A percentile compares a stretch with the other conserved stretches of the same genome.
phyloP scores from a whole-genome alignment of 108 stramenopile species.

The Cyclotella atomus region DNA sequence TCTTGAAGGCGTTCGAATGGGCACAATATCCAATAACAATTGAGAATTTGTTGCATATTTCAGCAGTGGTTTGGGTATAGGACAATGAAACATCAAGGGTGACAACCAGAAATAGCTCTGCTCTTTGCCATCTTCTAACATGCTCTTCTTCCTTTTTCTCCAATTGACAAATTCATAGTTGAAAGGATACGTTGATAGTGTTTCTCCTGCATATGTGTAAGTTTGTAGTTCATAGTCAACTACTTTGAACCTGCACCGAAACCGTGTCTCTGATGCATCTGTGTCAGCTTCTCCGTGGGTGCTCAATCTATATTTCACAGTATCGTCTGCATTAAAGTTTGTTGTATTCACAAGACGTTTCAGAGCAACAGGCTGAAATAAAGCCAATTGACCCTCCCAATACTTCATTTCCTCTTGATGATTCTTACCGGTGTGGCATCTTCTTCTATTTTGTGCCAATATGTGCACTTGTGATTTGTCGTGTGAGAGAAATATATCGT shows the following conservation, averaged over 20 bases:
- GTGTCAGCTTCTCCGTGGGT: slow-evolving; percentile 77
- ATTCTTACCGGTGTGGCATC: slow-evolving; percentile 65
- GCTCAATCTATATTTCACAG: slow-evolving; percentile 64
- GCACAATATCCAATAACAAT: slow-evolving; percentile 68
- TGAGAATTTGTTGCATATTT: not conserved
- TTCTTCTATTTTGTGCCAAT: slow-evolving; percentile 70
- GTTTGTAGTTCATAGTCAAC: slow-evolving; percentile 24
- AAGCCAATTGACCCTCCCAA: slow-evolving; percentile 74
- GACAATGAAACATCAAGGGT: slow-evolving; percentile 80
- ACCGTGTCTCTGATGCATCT: slow-evolving; percentile 79
- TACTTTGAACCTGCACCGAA: slow-evolving; percentile 85
- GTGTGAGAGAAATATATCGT: slow-evolving; percentile 59
- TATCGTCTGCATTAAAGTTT: slow-evolving; percentile 10
- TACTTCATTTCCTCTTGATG: slow-evolving; percentile 47
- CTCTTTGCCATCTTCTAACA: slow-evolving; percentile 70
- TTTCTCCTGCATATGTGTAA: slow-evolving; percentile 43
- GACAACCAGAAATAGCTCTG: slow-evolving; percentile 73
- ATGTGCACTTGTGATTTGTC: slow-evolving; percentile 50
- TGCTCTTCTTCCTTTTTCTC: slow-evolving; percentile 48
- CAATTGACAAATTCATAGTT: slow-evolving; percentile 74
- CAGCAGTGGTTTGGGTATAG: slow-evolving; percentile 63
- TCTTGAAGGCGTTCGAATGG: slow-evolving; percentile 68
- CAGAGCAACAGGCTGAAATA: slow-evolving; percentile 70
- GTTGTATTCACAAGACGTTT: slow-evolving; percentile 27
- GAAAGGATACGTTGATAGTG: slow-evolving; percentile 64